These are phyloP conservation scores for Tubosaeta sp. DNA, from an alignment of 768 basidiomycete genomes.

Conservation along the genomic window DNA sequence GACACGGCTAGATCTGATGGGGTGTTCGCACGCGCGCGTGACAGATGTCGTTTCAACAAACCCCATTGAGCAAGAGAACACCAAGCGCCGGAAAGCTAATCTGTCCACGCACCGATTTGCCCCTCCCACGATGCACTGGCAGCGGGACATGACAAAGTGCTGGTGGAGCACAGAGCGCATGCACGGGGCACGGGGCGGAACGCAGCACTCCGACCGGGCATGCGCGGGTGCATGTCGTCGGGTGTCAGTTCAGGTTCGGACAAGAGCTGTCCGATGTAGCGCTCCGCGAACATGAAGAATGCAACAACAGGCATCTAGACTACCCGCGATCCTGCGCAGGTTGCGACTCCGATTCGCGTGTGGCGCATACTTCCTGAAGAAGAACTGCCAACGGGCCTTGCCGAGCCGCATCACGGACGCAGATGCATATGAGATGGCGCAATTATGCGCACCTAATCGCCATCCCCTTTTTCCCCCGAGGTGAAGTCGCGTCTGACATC, in stretches of 20 bases:
- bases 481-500: not conserved
- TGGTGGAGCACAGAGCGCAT: not conserved
- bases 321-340: no score
- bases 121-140: not conserved
- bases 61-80: not conserved
- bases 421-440: not conserved
- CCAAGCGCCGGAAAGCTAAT: not conserved
- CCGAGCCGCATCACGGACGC: no score
- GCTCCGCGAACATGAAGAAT: not conserved
- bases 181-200: not conserved
- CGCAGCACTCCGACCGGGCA: not conserved
- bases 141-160: slow-evolving; percentile 5
- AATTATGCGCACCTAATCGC: not conserved
- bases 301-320: not conserved
- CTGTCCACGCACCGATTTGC: not conserved
- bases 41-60: not conserved
- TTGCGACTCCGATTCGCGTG: not conserved
- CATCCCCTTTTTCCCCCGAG: not conserved
- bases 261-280: not conserved
- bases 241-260: not conserved
- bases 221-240: not conserved
- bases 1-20: not conserved
- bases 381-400: not conserved
- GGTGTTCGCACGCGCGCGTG: not conserved
- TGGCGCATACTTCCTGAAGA: not conserved